phyloP scores from a whole-genome alignment of 352 stramenopile genomes.

The Pythium diclinum region DNA sequence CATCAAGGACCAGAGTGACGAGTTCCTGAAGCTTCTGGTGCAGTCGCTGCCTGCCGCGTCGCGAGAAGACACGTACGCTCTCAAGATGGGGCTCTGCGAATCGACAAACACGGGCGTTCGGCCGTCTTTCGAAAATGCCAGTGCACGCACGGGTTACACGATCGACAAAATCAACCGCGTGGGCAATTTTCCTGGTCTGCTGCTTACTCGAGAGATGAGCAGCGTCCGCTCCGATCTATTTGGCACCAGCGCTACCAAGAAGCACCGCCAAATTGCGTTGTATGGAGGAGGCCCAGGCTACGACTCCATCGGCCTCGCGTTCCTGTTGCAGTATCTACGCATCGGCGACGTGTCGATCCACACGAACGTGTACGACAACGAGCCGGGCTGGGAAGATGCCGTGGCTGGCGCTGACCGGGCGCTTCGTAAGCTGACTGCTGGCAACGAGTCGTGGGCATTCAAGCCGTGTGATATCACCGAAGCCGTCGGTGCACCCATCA shows the following conservation, averaged over 20 bases:
- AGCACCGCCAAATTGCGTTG: slow-evolving; percentile 43
- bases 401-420: slow-evolving; percentile 36
- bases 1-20: slow-evolving; percentile 34
- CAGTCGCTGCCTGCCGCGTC: slow-evolving; percentile 29
- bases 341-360: slow-evolving; percentile 43
- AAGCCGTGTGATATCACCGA: slow-evolving; percentile 63
- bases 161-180: slow-evolving; percentile 68
- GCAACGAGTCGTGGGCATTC: slow-evolving; percentile 37
- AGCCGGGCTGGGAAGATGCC: slow-evolving; percentile 50
- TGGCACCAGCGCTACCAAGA: slow-evolving; percentile 11
- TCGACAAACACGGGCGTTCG: slow-evolving; percentile 65
- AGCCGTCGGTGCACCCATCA: slow-evolving; percentile 35
- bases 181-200: slow-evolving; percentile 57
- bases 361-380: slow-evolving; percentile 67
- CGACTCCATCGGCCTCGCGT: slow-evolving; percentile 48
- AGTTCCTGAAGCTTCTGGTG: slow-evolving; percentile 41
- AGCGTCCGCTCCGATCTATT: slow-evolving; percentile 56
- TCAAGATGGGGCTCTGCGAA: slow-evolving; percentile 55
- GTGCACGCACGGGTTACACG: slow-evolving; percentile 63
- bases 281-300: slow-evolving; percentile 65
- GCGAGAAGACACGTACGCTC: slow-evolving; percentile 41
- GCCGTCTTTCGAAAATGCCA: slow-evolving; percentile 56
- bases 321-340: slow-evolving; percentile 55
- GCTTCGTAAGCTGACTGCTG: slow-evolving; percentile 26
- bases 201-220: slow-evolving; percentile 49